Conservation (phyloP, 768 basidiomycete species). For the Porpolomopsis calyptriformis region DNA sequence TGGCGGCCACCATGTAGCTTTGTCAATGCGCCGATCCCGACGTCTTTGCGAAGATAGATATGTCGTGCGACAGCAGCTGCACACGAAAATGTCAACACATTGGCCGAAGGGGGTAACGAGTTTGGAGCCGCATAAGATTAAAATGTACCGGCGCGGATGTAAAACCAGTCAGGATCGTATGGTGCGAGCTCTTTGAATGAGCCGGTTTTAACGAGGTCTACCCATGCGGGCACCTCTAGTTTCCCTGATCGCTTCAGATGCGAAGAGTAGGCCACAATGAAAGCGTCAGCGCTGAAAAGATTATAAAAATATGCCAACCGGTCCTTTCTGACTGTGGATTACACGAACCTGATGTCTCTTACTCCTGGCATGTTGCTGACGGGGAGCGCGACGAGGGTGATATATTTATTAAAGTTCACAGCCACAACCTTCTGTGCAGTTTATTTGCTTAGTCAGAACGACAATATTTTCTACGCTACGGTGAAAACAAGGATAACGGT, state of each 20-base stretch:
- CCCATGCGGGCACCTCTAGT: constrained; percentile 98
- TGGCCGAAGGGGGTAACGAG: constrained; percentile 1
- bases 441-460: constrained; percentile 19
- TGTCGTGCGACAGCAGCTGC: constrained; percentile 93
- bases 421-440: constrained; percentile 31
- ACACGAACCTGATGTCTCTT: constrained; percentile 63
- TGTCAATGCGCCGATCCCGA: constrained; percentile 84
- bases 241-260: constrained; percentile 98
- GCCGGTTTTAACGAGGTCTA: constrained; percentile 97
- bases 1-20: constrained; percentile 97
- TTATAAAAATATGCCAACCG: too few species aligned
- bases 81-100: neutral
- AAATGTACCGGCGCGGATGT: constrained; percentile 87
- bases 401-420: neutral
- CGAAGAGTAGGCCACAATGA: constrained; percentile 89
- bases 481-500: too few species aligned
- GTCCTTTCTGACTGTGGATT: constrained; percentile 6
- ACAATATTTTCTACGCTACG: neutral
- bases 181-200: constrained; percentile 96
- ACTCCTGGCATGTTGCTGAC: constrained; percentile 65
- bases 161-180: constrained; percentile 99
- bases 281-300: constrained; percentile 69
- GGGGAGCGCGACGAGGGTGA: neutral
- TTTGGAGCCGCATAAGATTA: neutral
- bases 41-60: constrained; percentile 98